phyloP scores from a whole-genome alignment of 2,329 filamentous ascomycete species.

The Cercospora berteroae region DNA sequence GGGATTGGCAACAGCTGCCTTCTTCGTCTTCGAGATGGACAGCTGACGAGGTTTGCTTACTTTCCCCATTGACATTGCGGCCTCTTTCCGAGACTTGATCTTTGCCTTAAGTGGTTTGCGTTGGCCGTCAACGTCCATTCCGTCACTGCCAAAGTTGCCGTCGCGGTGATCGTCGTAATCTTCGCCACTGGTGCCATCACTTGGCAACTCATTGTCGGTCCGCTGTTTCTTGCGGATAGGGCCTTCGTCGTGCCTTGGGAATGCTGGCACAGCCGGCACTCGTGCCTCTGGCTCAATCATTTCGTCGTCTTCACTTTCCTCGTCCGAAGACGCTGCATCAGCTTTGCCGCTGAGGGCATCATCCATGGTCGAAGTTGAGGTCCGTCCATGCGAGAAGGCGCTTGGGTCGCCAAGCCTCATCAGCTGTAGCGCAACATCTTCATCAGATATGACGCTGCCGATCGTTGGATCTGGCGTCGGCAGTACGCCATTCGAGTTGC shows the following conservation, averaged over 20 bases:
- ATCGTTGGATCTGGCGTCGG: slow-evolving; percentile 97
- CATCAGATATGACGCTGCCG: slow-evolving; percentile 93
- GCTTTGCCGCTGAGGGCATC: slow-evolving; percentile 90
- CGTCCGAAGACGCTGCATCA: slow-evolving; percentile 71
- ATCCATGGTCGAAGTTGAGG: slow-evolving; percentile 87
- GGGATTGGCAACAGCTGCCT: slow-evolving; percentile 28
- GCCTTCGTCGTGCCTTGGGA: slow-evolving; percentile 30
- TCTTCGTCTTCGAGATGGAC: slow-evolving; percentile 55
- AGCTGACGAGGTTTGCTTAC: slow-evolving; percentile 44
- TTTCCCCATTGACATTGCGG: slow-evolving; percentile 32
- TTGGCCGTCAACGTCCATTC: slow-evolving; percentile 48
- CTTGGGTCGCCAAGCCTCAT: slow-evolving; percentile 94
- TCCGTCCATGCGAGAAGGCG: slow-evolving; percentile 88
- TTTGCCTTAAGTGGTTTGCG: slow-evolving; percentile 45
- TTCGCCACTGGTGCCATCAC: slow-evolving; percentile 62
- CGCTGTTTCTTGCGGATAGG: slow-evolving; percentile 40
- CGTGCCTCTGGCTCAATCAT: slow-evolving; percentile 63
- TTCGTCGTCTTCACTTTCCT: slow-evolving; percentile 75
- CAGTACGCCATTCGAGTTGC: slow-evolving; percentile 60
- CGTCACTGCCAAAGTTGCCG: slow-evolving; percentile 55
- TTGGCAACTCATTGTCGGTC: slow-evolving; percentile 51
- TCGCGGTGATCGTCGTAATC: slow-evolving; percentile 56
- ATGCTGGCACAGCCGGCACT: slow-evolving; percentile 32
- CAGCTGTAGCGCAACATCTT: slow-evolving; percentile 94
- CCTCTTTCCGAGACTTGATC: slow-evolving; percentile 36